Evolutionary conservation across 169 alveolate species (phyloP).

Genomic region (Plasmodium gonderi): DNA sequence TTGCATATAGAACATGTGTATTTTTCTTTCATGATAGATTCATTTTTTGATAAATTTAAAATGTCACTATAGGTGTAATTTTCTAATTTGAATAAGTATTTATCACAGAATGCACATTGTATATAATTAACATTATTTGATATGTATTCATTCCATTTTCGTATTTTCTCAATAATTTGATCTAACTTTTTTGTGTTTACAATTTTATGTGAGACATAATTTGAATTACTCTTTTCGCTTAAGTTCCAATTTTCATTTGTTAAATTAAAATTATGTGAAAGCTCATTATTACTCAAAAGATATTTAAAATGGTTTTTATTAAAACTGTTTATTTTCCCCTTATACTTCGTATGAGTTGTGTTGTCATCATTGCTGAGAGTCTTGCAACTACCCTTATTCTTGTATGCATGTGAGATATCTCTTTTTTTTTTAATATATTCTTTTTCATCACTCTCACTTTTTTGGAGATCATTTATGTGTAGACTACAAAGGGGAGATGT

Average conservation of each 20-base stretch:
- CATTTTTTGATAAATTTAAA: neutral
- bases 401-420: neutral
- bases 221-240: neutral
- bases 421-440: neutral
- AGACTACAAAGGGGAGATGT: neutral
- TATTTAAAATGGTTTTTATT: neutral
- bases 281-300: neutral
- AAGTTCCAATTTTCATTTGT: neutral
- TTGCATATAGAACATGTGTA: slow-evolving; percentile 33
- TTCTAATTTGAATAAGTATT: slow-evolving; percentile 49
- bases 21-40: slow-evolving; percentile 17
- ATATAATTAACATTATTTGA: slow-evolving; percentile 36
- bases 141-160: slow-evolving; percentile 15
- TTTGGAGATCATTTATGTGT: neutral
- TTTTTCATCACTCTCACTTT: neutral
- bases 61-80: neutral
- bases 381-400: neutral
- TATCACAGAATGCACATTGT: slow-evolving; percentile 39
- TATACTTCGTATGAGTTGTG: neutral
- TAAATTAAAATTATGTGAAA: neutral
- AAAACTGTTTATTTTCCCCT: slow-evolving; percentile 7
- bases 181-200: slow-evolving; percentile 16
- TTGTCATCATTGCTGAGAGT: neutral
- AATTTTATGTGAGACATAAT: neutral
- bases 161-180: slow-evolving; percentile 40